These are phyloP conservation scores for Favolaschia claudopus DNA, from an alignment of 768 basidiomycete genomes.

Conservation along the genomic window DNA sequence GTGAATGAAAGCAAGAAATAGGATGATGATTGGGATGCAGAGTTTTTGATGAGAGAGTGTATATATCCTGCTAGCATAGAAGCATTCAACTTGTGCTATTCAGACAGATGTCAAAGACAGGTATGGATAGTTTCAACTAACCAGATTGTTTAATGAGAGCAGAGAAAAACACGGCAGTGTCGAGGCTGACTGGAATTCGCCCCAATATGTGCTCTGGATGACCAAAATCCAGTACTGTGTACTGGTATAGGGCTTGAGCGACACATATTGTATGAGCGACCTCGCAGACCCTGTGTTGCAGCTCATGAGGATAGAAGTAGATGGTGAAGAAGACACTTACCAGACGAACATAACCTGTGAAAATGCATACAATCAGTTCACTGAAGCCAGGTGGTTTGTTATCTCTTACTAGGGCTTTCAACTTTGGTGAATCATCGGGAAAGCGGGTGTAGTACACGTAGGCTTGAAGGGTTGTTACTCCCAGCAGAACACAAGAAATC, in stretches of 20 bases:
- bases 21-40: constrained; percentile 1
- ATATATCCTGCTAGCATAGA: constrained; percentile 3
- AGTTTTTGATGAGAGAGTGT: neutral
- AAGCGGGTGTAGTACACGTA: constrained; percentile 3
- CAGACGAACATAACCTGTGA: constrained; percentile 14
- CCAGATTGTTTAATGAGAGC: neutral
- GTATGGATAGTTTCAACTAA: neutral
- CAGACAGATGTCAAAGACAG: neutral
- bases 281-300: constrained; percentile 12
- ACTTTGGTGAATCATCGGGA: neutral
- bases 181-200: neutral
- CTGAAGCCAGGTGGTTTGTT: neutral
- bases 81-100: constrained; percentile 12
- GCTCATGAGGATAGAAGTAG: no score
- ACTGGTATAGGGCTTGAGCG: neutral
- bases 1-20: neutral
- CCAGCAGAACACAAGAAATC: neutral
- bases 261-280: neutral
- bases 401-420: neutral
- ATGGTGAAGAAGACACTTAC: neutral
- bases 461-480: neutral
- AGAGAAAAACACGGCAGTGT: neutral
- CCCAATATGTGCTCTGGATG: neutral
- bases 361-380: no score
- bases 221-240: neutral